Percentiles rank a stretch among this genome's conserved stretches.
phyloP scores from a whole-genome alignment of 352 stramenopile species.

The Phytophthora cryptogea region DNA sequence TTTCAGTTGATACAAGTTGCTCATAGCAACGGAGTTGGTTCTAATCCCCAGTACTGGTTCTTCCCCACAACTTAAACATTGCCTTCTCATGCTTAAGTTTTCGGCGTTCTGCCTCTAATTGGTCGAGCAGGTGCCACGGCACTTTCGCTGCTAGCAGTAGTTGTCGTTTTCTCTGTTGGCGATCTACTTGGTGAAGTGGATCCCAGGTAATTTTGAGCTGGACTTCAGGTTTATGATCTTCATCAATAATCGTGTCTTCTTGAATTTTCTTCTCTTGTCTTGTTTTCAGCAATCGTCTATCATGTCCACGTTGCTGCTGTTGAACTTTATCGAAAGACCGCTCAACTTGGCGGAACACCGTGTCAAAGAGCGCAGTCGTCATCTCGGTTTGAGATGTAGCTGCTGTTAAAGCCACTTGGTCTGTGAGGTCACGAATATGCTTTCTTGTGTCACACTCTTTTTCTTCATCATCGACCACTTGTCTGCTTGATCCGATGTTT shows the following conservation, averaged over 20 bases:
- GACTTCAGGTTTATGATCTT: neutral
- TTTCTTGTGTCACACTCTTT: slow-evolving; percentile 28
- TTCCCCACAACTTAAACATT: slow-evolving; percentile 64
- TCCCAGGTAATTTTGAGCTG: slow-evolving; percentile 8
- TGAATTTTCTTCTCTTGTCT: slow-evolving; percentile 3
- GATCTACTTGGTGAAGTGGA: slow-evolving; percentile 12
- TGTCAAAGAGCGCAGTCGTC: slow-evolving; percentile 63
- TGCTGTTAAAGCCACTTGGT: slow-evolving; percentile 51
- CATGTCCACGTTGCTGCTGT: slow-evolving; percentile 31
- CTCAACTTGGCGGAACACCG: slow-evolving; percentile 64
- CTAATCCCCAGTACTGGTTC: slow-evolving; percentile 24
- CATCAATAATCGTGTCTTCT: neutral
- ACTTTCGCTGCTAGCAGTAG: slow-evolving; percentile 53
- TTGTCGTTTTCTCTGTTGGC: slow-evolving; percentile 39
- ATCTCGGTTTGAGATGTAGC: slow-evolving; percentile 63
- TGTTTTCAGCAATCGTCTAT: slow-evolving; percentile 14
- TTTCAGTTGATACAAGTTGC: slow-evolving; percentile 8
- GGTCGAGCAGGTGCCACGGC: slow-evolving; percentile 74
- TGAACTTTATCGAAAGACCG: slow-evolving; percentile 48
- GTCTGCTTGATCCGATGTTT: slow-evolving; percentile 1
- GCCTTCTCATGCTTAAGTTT: slow-evolving; percentile 60
- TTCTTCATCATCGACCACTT: slow-evolving; percentile 28
- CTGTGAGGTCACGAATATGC: slow-evolving; percentile 41
- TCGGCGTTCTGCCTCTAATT: slow-evolving; percentile 51
- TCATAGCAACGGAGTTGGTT: slow-evolving; percentile 3